These are phyloP conservation scores for Ceratocystis eucalypticola DNA, from an alignment of 2,329 filamentous ascomycete genomes.

Conservation along the genomic window DNA sequence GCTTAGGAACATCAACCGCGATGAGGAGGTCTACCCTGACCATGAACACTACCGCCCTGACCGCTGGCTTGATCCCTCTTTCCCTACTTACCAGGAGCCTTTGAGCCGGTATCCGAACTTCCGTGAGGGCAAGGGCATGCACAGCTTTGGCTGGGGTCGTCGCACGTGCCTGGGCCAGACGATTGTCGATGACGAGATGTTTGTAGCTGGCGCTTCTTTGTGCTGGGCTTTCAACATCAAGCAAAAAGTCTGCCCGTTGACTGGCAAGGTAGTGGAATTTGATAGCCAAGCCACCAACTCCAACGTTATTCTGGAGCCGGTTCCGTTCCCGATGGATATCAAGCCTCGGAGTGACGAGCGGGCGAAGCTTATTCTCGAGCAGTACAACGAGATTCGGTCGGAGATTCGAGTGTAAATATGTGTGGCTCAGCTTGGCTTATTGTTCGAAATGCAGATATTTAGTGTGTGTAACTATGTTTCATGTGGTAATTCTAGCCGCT, in stretches of 20 bases:
- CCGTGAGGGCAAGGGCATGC: constrained; percentile 43
- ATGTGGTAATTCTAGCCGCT: no score
- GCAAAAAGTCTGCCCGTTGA: constrained; percentile 30
- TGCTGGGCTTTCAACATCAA: constrained; percentile 38
- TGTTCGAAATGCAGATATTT: neutral
- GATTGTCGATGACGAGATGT: constrained; percentile 47
- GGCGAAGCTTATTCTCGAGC: constrained; percentile 28
- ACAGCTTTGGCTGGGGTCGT: constrained; percentile 52
- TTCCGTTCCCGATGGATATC: constrained; percentile 35
- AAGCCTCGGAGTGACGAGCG: constrained; percentile 30
- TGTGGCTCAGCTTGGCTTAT: neutral
- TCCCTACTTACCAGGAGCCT: constrained; percentile 52
- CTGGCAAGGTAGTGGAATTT: constrained; percentile 32
- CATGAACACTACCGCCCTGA: constrained; percentile 50
- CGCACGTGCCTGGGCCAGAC: constrained; percentile 49
- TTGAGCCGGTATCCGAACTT: constrained; percentile 50
- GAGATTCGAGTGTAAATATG: constrained; percentile 24
- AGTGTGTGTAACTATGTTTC: no score
- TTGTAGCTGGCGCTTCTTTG: constrained; percentile 35
- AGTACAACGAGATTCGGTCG: constrained; percentile 27
- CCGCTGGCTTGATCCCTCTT: constrained; percentile 47
- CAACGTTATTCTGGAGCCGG: constrained; percentile 40
- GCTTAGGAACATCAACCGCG: constrained; percentile 43
- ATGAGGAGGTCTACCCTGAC: constrained; percentile 46
- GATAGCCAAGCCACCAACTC: constrained; percentile 38